These are phyloP conservation scores for Pestalotiopsis fici DNA, from an alignment of 2,329 filamentous ascomycete species.

Conservation along the genomic window DNA sequence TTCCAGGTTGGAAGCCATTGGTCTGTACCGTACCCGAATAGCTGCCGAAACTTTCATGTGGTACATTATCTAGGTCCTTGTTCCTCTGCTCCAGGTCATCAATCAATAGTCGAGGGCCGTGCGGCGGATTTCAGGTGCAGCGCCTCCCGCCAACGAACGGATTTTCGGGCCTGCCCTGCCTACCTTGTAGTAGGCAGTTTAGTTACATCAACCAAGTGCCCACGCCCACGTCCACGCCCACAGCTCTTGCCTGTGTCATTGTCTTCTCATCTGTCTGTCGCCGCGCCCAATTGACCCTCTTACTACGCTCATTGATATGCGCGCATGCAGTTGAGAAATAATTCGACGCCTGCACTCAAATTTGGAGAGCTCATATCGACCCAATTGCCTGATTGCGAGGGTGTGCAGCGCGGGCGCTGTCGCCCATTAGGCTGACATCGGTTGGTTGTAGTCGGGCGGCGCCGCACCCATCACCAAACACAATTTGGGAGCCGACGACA, in stretches of 20 bases:
- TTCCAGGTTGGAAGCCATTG: too few relatives aligned
- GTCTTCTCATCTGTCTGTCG: background rate
- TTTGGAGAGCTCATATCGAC: background rate
- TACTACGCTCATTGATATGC: constrained; percentile 6
- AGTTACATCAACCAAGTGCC: background rate
- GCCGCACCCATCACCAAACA: background rate
- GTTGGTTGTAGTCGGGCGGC: constrained; percentile 6
- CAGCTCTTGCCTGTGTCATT: background rate
- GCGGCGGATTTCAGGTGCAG: background rate
- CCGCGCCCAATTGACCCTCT: background rate
- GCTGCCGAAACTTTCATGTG: too few relatives aligned
- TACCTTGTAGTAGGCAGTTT: too few relatives aligned
- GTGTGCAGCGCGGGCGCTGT: constrained; percentile 10
- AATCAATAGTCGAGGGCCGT: background rate
- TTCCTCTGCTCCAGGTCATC: background rate
- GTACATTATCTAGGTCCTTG: background rate
- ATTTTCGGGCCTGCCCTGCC: background rate
- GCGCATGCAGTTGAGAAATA: background rate
- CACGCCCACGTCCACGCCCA: background rate
- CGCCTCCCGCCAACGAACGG: background rate
- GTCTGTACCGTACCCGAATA: too few relatives aligned
- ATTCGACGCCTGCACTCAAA: too few relatives aligned
- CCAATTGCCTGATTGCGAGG: constrained; percentile 6
- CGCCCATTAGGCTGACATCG: constrained; percentile 1
- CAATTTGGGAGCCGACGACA: background rate